Evolutionary conservation across 2,329 filamentous ascomycete species (phyloP), one percentile per base, ranked within the genome.

Genomic region (Diatrype stigma): DNA sequence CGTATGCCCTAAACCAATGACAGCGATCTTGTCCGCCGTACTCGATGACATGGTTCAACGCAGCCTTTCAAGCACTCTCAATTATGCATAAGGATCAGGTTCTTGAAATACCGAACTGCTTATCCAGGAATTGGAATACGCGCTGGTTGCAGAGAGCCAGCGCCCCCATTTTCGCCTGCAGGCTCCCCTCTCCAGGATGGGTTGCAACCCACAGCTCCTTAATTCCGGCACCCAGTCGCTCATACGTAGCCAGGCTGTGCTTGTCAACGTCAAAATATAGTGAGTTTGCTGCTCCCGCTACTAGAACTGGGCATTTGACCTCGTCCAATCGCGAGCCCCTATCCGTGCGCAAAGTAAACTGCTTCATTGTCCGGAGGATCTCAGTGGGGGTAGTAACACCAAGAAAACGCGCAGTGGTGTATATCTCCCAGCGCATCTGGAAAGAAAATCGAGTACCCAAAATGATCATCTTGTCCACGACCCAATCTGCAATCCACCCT

Each of bases 401-500:
- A 19, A 59, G 60, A n/a, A 59, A 58, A 38, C 56, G 56, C 21
- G 58, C 56, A 1, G 55, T 50, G 22, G 62, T 56, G 2, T 51
- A 56, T 28, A 67, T 62, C 32, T 68, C 63, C 66, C 65, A 69
- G 5, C 56, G 57, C 12, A 61, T 38, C 46, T 67, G 66, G 46
- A 68, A 68, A 3, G 60, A 59, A 16, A 61, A 28, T 0, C 47
- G 23, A 6, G 49, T 51, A 1, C 59, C 42, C 2, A 54, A 30
- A 7, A 47, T 50, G 6, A 66, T 56, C 2, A 65, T n/a, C 22
- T 16, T 49, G 55, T 68, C 59, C 35, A 69, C 59, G 19, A 65
- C 3, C 1, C 53, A 35, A n/a, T 62, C 57, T 14, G 50, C 48
- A 3, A 69, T 28, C 54, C 58, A 63, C 1, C 66, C 65, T 0